Percentiles rank a stretch among this genome's conserved stretches.
phyloP scores from a whole-genome alignment of 129 eudicot species.

The Flaveria ramosissima region DNA sequence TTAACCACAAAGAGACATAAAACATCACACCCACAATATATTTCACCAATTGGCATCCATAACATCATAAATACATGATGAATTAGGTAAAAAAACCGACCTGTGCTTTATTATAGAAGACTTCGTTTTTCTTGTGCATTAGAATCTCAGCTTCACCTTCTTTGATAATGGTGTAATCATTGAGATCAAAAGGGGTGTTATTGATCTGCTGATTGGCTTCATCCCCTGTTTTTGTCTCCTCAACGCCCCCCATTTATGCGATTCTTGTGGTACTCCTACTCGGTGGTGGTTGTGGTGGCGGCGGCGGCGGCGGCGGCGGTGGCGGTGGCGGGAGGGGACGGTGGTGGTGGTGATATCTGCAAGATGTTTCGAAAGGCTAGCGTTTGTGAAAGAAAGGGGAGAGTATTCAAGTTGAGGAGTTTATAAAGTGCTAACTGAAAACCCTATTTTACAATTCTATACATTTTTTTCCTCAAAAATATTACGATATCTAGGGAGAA shows the following conservation, averaged over 20 bases:
- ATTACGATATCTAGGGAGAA: too few relatives aligned
- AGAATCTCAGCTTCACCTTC: constrained; percentile 98
- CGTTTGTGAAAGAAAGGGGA: constrained; percentile 23
- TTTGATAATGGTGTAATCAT: constrained; percentile 68
- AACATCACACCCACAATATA: not conserved
- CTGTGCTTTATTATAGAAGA: constrained; percentile 89
- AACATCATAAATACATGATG: not conserved
- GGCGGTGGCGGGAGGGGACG: constrained; percentile 26
- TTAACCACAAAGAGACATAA: not conserved
- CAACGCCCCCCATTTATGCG: constrained; percentile 37
- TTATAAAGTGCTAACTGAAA: constrained; percentile 28
- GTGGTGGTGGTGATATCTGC: not conserved
- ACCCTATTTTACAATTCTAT: constrained; percentile 26
- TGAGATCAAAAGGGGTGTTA: constrained; percentile 43
- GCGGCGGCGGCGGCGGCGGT: constrained; percentile 11
- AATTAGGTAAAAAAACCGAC: constrained; percentile 26
- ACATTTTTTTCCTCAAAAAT: too few relatives aligned
- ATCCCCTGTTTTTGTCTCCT: constrained; percentile 42
- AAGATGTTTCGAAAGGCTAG: constrained; percentile 14
- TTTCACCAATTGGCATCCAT: too few relatives aligned
- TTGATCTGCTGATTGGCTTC: constrained; percentile 25
- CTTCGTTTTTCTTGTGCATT: constrained; percentile 84
- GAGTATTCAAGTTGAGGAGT: constrained; percentile 18
- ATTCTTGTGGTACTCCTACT: constrained; percentile 5
- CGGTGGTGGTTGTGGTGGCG: not conserved